These are phyloP conservation scores for Acer saccharum DNA, from an alignment of 345 rosid species.

Conservation along the genomic window DNA sequence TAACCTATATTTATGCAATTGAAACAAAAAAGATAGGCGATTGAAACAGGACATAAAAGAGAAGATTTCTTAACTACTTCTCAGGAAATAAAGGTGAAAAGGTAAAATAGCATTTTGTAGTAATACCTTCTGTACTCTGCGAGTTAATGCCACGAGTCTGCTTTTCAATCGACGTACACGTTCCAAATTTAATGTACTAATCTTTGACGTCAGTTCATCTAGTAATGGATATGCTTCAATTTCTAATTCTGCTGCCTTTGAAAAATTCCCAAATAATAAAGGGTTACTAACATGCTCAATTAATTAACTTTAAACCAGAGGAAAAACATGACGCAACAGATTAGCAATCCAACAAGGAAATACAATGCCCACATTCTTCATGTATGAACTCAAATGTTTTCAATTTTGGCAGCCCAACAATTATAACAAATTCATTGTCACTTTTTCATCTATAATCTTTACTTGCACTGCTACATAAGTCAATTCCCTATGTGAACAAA, in stretches of 20 bases:
- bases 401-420: neutral
- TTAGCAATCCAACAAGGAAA: neutral
- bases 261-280: constrained; percentile 24
- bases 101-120: neutral
- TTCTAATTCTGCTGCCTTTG: constrained; percentile 96
- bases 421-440: neutral
- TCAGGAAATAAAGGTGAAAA: neutral
- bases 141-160: constrained; percentile 89
- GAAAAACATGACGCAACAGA: neutral
- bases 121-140: constrained; percentile 93
- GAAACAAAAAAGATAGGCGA: neutral
- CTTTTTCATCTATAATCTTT: constrained; percentile 5
- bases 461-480: neutral
- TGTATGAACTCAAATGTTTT: neutral
- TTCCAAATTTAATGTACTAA: constrained; percentile 96
- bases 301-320: constrained; percentile 14
- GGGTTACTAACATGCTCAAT: constrained; percentile 22
- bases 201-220: constrained; percentile 95
- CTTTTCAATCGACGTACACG: constrained; percentile 94
- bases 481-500: neutral
- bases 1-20: constrained; percentile 53
- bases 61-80: neutral
- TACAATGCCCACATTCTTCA: neutral
- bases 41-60: neutral
- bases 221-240: constrained; percentile 97